A percentile compares a stretch with the other conserved stretches of the same genome.
Conservation (phyloP, 2,329 filamentous ascomycete genomes). For the Escovopsis sp. region DNA sequence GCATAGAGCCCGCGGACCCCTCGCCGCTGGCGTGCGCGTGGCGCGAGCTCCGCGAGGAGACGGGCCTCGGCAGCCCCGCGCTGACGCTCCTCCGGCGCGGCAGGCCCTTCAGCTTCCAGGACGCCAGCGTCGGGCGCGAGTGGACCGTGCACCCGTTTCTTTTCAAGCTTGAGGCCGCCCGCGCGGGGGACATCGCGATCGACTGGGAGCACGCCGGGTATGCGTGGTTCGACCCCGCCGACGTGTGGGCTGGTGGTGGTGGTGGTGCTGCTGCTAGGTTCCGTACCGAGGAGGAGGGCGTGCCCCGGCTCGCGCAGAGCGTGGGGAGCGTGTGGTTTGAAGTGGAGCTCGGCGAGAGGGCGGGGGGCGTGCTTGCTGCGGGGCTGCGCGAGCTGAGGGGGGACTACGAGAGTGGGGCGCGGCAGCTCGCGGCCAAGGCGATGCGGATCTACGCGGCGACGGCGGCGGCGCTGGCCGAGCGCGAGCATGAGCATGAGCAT, state of each 20-base stretch:
- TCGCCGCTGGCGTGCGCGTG: constrained; percentile 41
- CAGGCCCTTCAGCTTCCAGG: constrained; percentile 42
- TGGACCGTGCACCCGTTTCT: constrained; percentile 52
- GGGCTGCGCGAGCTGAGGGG: constrained; percentile 33
- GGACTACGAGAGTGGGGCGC: constrained; percentile 45
- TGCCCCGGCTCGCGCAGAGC: constrained; percentile 43
- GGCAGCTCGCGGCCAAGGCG: constrained; percentile 40
- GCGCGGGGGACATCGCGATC: constrained; percentile 32
- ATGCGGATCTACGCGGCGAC: constrained; percentile 28
- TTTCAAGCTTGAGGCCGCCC: constrained; percentile 28
- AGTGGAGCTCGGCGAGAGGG: constrained; percentile 29
- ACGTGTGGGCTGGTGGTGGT: too few species aligned
- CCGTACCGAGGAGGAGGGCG: too few species aligned
- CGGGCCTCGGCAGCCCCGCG: constrained; percentile 31
- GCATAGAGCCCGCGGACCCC: constrained; percentile 38
- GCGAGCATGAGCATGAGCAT: too few species aligned
- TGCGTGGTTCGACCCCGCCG: constrained; percentile 38
- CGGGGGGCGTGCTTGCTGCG: constrained; percentile 28
- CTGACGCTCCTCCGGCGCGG: constrained; percentile 40
- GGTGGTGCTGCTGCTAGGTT: too few species aligned
- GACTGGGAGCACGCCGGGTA: constrained; percentile 50
- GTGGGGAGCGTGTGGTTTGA: constrained; percentile 46
- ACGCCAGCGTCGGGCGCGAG: constrained; percentile 35
- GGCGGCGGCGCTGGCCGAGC: too few species aligned
- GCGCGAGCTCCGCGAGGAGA: constrained; percentile 50